Evolutionary conservation across 495 filamentous ascomycete genomes (phyloP).

Genomic region (Aspergillus diversus): DNA sequence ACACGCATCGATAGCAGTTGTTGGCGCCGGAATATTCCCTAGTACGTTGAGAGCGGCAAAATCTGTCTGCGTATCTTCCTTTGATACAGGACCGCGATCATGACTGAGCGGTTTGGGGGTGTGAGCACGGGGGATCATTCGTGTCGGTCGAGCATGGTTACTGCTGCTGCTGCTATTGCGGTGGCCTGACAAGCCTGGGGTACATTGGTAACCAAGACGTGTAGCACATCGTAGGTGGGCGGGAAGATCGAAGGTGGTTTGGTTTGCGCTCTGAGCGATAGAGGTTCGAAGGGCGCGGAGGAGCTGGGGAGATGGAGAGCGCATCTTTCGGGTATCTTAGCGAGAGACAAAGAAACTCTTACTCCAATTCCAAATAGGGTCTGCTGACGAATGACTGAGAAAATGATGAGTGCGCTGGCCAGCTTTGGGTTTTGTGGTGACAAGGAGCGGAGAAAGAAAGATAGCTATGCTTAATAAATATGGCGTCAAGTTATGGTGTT

Average conservation of each 20-base stretch:
- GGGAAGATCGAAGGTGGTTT: slow-evolving; percentile 21
- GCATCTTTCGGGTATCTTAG: slow-evolving; percentile 30
- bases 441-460: not conserved
- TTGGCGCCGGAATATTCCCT: slow-evolving; percentile 71
- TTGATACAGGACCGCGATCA: slow-evolving; percentile 62
- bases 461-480: not conserved
- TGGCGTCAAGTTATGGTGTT: not conserved
- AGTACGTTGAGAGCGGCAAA: slow-evolving; percentile 78
- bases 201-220: slow-evolving; percentile 15
- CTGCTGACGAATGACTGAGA: not conserved
- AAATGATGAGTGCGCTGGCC: not conserved
- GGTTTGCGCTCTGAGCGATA: slow-evolving; percentile 22
- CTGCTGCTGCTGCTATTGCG: slow-evolving; percentile 42
- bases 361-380: not conserved
- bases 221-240: slow-evolving; percentile 19
- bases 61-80: slow-evolving; percentile 72
- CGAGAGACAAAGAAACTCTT: not conserved
- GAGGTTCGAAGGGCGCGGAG: slow-evolving; percentile 48
- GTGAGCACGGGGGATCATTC: slow-evolving; percentile 47
- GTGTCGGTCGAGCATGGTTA: slow-evolving; percentile 32
- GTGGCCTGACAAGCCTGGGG: slow-evolving; percentile 15
- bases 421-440: too few relatives aligned
- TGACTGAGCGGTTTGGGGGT: slow-evolving; percentile 43
- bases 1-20: slow-evolving; percentile 75
- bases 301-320: slow-evolving; percentile 48